These are phyloP conservation scores for Cairneyella variabilis DNA, from an alignment of 495 filamentous ascomycete species.

Conservation along the genomic window DNA sequence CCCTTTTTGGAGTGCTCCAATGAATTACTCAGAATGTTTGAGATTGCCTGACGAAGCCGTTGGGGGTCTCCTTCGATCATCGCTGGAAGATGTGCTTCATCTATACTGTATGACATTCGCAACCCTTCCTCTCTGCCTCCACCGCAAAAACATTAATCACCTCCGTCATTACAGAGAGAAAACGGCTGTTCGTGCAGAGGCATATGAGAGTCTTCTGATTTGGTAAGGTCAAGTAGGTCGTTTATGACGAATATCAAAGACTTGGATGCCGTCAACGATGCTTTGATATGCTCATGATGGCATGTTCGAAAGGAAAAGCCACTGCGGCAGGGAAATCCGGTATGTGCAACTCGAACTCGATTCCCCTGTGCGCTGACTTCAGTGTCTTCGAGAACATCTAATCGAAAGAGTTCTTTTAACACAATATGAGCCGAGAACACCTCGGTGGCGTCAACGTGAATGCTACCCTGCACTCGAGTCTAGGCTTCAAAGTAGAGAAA, in stretches of 20 bases:
- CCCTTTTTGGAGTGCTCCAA: neutral
- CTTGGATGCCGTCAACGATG: neutral
- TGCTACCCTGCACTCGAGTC: too few species aligned
- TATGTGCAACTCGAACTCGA: too few species aligned
- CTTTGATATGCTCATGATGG: neutral
- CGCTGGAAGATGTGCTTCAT: neutral
- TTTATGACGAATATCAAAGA: neutral
- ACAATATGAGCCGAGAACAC: too few species aligned
- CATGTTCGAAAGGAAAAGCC: too few species aligned
- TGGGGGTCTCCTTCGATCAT: neutral
- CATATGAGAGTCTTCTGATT: neutral
- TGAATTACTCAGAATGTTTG: neutral
- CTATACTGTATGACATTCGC: neutral
- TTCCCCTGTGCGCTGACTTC: too few species aligned
- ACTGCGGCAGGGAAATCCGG: too few species aligned
- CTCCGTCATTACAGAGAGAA: neutral
- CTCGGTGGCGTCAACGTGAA: too few species aligned
- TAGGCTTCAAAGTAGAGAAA: too few species aligned
- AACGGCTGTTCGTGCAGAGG: neutral
- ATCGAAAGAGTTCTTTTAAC: too few species aligned
- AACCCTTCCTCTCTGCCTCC: neutral
- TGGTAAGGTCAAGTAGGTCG: neutral
- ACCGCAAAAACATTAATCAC: neutral
- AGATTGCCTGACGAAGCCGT: neutral
- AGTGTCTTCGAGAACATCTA: too few species aligned